These are phyloP conservation scores for Rhododendron ovatum DNA, from an alignment of 148 eudicot genomes.

Conservation along the genomic window DNA sequence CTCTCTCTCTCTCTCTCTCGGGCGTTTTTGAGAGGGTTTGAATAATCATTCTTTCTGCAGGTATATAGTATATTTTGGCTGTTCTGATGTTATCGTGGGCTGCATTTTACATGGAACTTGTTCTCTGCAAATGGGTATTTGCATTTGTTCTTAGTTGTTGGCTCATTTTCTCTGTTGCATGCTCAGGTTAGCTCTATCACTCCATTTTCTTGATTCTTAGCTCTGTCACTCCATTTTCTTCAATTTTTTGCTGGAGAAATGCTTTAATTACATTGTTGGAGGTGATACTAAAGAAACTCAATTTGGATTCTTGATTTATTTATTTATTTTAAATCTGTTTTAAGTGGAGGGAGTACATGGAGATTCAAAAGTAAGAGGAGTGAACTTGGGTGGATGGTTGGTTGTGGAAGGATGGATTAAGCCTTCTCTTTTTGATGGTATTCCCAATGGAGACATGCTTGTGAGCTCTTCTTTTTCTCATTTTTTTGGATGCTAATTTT, in stretches of 20 bases:
- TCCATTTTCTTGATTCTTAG: background rate
- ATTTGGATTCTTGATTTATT: constrained; percentile 1
- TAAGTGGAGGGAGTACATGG: constrained; percentile 64
- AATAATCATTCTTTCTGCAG: constrained; percentile 15
- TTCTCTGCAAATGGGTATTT: constrained; percentile 40
- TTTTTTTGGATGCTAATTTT: background rate
- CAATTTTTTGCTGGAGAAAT: too few relatives aligned
- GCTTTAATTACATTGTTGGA: background rate
- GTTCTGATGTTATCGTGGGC: constrained; percentile 13
- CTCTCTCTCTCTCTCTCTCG: background rate
- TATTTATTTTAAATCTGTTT: background rate
- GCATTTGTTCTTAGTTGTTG: constrained; percentile 42
- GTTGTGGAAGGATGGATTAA: constrained; percentile 87
- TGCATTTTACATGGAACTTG: constrained; percentile 48
- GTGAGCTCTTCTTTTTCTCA: constrained; percentile 34
- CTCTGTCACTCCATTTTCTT: background rate
- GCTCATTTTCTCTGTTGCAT: constrained; percentile 41
- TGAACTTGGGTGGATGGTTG: constrained; percentile 92
- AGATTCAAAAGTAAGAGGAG: constrained; percentile 72
- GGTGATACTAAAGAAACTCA: too few relatives aligned
- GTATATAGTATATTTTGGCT: constrained; percentile 14
- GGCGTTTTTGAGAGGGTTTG: constrained; percentile 10
- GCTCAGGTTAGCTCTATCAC: constrained; percentile 39
- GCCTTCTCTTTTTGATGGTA: constrained; percentile 69
- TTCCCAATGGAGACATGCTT: constrained; percentile 70